phyloP scores from a whole-genome alignment of 768 basidiomycete species.

The Russula griseocarnosa region DNA sequence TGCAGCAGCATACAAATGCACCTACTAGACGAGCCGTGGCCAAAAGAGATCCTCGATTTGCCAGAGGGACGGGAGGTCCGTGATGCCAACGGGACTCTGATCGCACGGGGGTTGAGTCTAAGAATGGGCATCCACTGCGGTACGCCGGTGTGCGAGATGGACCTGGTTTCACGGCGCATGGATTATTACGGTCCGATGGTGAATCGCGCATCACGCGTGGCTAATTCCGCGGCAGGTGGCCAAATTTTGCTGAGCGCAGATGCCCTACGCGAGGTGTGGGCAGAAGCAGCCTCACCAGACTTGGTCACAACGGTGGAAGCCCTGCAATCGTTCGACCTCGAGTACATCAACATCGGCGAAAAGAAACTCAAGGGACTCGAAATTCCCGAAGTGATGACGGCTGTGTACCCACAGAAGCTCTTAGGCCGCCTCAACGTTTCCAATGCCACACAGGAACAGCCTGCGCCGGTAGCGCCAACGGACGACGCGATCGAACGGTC shows the following conservation, averaged over 20 bases:
- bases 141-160: conserved; percentile 80
- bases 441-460: conserved; percentile 13
- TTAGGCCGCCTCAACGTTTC: conserved; percentile 53
- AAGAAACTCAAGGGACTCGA: conserved; percentile 93
- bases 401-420: conserved; percentile 74
- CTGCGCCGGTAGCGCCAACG: conserved; percentile 3
- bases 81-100: conserved; percentile 60
- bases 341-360: conserved; percentile 77
- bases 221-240: conserved; percentile 78
- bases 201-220: conserved; percentile 86
- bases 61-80: conserved; percentile 81
- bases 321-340: conserved; percentile 65
- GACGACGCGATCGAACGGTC: conserved; percentile 33
- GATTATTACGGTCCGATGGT: conserved; percentile 98
- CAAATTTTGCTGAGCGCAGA: conserved; percentile 92
- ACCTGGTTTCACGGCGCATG: conserved; percentile 82
- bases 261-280: conserved; percentile 72
- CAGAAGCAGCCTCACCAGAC: conserved; percentile 50
- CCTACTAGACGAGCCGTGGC: conserved; percentile 82
- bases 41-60: conserved; percentile 86
- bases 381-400: conserved; percentile 80
- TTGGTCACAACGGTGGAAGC: conserved; percentile 55
- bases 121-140: conserved; percentile 99
- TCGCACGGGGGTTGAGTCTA: conserved; percentile 86
- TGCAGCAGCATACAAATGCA: conserved; percentile 80